These are phyloP conservation scores for Naganishia randhawae DNA, from an alignment of 768 basidiomycete genomes.

Conservation along the genomic window DNA sequence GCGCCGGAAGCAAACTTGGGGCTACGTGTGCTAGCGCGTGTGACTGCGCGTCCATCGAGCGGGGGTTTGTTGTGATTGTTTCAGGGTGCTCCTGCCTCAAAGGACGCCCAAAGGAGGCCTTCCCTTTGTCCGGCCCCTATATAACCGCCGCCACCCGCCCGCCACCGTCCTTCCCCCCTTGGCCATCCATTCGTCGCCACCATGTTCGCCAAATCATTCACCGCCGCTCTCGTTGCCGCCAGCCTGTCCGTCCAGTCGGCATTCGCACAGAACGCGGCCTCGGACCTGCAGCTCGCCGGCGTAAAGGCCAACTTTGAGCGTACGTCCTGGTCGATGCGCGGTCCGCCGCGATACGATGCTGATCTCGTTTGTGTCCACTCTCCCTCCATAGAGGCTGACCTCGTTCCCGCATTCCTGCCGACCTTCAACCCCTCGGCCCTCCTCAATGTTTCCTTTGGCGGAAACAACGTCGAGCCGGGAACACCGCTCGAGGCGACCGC, in stretches of 20 bases:
- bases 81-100: too few relatives aligned
- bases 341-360: conserved; percentile 48
- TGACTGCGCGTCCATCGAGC: too few relatives aligned
- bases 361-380: background rate
- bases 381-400: conserved; percentile 44
- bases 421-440: conserved; percentile 64
- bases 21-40: too few relatives aligned
- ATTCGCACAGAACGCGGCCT: conserved; percentile 41
- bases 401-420: conserved; percentile 63
- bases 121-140: too few relatives aligned
- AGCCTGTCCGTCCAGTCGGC: conserved; percentile 8
- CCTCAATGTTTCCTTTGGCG: conserved; percentile 58
- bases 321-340: conserved; percentile 22
- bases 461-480: conserved; percentile 4
- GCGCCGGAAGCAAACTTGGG: too few relatives aligned
- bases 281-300: conserved; percentile 56
- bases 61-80: too few relatives aligned
- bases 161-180: background rate
- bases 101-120: too few relatives aligned
- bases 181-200: background rate
- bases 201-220: conserved; percentile 28
- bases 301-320: conserved; percentile 67
- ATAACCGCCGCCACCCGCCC: background rate
- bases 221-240: conserved; percentile 21
- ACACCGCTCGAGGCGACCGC: conserved; percentile 19